phyloP scores from a whole-genome alignment of 2,329 filamentous ascomycete species.

The Colletotrichum somersetense region DNA sequence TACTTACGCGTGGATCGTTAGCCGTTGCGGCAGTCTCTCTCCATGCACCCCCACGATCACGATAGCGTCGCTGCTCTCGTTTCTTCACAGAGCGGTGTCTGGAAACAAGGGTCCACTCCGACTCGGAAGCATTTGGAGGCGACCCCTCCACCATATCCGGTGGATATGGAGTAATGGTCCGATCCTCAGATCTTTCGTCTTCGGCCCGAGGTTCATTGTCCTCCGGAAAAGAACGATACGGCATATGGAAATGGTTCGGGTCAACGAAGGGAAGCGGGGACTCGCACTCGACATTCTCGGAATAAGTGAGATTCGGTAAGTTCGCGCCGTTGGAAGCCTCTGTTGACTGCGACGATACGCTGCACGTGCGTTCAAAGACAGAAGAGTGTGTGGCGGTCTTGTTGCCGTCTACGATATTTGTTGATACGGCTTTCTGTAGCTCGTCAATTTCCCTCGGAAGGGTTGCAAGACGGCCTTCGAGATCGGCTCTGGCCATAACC shows the following conservation, averaged over 20 bases:
- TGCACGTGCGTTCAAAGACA: slow-evolving; percentile 65
- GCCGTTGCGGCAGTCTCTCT: slow-evolving; percentile 53
- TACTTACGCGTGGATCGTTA: slow-evolving; percentile 56
- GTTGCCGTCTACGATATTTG: slow-evolving; percentile 53
- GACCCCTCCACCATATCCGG: slow-evolving; percentile 16
- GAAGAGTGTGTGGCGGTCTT: slow-evolving; percentile 54
- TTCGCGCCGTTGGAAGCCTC: slow-evolving; percentile 50
- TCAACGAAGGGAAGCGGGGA: slow-evolving; percentile 51
- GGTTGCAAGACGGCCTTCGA: slow-evolving; percentile 53
- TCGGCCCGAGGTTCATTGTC: slow-evolving; percentile 34
- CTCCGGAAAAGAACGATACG: slow-evolving; percentile 46
- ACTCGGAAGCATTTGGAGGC: background rate
- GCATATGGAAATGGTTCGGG: slow-evolving; percentile 55
- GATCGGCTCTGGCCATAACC: slow-evolving; percentile 46
- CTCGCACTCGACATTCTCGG: slow-evolving; percentile 47
- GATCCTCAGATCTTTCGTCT: slow-evolving; percentile 43
- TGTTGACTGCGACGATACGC: slow-evolving; percentile 60
- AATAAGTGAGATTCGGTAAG: slow-evolving; percentile 45
- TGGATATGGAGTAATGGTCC: slow-evolving; percentile 48
- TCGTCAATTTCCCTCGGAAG: slow-evolving; percentile 59
- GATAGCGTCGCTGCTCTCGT: slow-evolving; percentile 56
- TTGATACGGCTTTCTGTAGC: slow-evolving; percentile 56
- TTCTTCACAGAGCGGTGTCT: slow-evolving; percentile 58
- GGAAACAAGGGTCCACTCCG: slow-evolving; percentile 48
- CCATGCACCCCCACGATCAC: slow-evolving; percentile 60